Percentiles rank a stretch among this genome's conserved stretches.
phyloP scores from a whole-genome alignment of 768 basidiomycete species.

The Pilatotrama ljubarskyi region DNA sequence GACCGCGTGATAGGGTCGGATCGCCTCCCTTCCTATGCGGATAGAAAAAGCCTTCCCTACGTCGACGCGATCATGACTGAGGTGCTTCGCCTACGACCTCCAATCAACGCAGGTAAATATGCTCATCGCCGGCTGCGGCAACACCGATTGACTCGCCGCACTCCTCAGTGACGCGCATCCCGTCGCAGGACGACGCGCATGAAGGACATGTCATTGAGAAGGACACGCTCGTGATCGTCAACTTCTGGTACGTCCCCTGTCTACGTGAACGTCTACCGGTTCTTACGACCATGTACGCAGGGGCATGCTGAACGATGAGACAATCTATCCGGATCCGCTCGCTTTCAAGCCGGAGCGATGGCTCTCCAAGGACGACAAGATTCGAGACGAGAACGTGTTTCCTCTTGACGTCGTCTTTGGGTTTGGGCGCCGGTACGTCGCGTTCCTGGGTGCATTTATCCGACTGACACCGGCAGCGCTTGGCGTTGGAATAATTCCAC shows the following conservation, averaged over 20 bases:
- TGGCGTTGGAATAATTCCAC: too few relatives aligned
- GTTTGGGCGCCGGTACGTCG: conserved; percentile 6
- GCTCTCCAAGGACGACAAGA: conserved; percentile 7
- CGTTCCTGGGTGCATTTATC: neutral
- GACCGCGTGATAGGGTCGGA: conserved; percentile 27
- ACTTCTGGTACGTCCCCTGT: conserved; percentile 19
- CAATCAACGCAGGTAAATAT: neutral
- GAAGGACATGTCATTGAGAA: conserved; percentile 19
- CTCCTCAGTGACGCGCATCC: neutral
- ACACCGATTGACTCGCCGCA: neutral
- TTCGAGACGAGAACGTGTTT: neutral
- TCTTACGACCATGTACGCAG: neutral
- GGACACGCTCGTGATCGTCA: conserved; percentile 18
- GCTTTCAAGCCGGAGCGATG: conserved; percentile 28
- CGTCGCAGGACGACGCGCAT: conserved; percentile 21
- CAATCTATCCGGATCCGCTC: conserved; percentile 33
- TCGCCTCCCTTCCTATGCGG: conserved; percentile 26
- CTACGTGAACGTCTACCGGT: neutral
- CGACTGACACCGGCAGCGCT: neutral
- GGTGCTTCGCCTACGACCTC: conserved; percentile 26
- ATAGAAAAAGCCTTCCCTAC: conserved; percentile 29
- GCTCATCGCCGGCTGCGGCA: neutral
- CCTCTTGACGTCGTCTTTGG: conserved; percentile 7
- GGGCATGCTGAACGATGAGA: conserved; percentile 50
- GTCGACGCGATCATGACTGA: conserved; percentile 31